Conservation (phyloP, 805 yeast genomes). For the Cyberlindnera xylosilytica region DNA sequence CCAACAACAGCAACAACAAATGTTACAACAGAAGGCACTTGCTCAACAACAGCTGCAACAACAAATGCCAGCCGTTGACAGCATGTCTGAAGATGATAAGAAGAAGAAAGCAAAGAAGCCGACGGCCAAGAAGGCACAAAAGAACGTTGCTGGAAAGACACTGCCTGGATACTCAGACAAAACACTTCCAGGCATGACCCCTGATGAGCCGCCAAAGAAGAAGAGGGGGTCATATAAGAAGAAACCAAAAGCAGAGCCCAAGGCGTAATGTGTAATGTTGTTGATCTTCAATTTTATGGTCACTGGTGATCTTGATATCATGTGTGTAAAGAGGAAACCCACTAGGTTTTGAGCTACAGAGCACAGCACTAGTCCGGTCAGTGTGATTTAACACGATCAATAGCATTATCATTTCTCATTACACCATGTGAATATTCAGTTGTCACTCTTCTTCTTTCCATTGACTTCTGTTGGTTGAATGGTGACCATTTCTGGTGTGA, state of each 20-base stretch:
- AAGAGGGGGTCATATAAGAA: constrained; percentile 29
- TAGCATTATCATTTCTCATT: too few relatives aligned
- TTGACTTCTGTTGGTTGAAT: background rate
- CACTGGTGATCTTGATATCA: too few relatives aligned
- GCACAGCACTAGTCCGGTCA: too few relatives aligned
- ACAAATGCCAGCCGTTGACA: constrained; percentile 5
- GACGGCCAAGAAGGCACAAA: constrained; percentile 16
- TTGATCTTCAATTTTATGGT: too few relatives aligned
- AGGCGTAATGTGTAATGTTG: background rate
- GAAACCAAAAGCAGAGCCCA: constrained; percentile 16
- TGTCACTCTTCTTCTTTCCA: background rate
- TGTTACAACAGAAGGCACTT: constrained; percentile 25
- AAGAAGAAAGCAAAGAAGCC: constrained; percentile 16
- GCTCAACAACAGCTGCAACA: constrained; percentile 29
- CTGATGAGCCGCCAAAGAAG: constrained; percentile 23
- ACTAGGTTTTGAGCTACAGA: too few relatives aligned
- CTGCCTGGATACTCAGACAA: constrained; percentile 22
- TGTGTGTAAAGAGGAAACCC: too few relatives aligned
- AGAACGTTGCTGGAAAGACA: constrained; percentile 28
- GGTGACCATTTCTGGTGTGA: background rate
- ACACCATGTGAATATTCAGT: too few relatives aligned
- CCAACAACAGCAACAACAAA: constrained; percentile 22
- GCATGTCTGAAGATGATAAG: constrained; percentile 18
- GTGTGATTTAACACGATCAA: too few relatives aligned
- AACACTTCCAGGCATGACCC: constrained; percentile 24